Conservation (phyloP, 805 yeast genomes). For the Cyberlindnera mycetangii region DNA sequence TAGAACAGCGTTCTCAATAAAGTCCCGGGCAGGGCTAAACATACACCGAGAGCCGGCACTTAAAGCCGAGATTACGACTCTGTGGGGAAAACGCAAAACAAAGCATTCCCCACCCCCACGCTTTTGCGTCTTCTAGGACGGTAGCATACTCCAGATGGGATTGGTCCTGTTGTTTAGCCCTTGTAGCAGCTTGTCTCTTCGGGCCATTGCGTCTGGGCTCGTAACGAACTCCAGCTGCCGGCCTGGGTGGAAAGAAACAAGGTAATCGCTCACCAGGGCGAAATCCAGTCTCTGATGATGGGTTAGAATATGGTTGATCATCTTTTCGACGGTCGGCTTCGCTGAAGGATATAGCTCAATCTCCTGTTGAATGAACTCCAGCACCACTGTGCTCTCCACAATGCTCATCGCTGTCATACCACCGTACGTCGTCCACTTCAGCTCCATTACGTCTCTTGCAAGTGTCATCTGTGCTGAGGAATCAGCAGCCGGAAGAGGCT, state of each 20-base stretch:
- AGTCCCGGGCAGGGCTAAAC: too few relatives aligned
- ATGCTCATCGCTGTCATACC: not conserved
- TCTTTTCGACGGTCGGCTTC: not conserved
- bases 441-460: slow-evolving; percentile 5
- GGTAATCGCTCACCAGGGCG: not conserved
- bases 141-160: not conserved
- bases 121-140: not conserved
- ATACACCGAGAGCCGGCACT: too few relatives aligned
- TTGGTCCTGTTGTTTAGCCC: not conserved
- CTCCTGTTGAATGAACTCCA: slow-evolving; percentile 4
- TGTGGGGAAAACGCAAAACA: too few relatives aligned
- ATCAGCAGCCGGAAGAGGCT: not conserved
- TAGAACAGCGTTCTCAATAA: too few relatives aligned
- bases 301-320: slow-evolving; percentile 5
- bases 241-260: not conserved
- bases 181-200: not conserved
- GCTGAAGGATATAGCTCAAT: not conserved
- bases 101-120: not conserved
- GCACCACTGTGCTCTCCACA: not conserved
- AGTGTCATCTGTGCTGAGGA: not conserved
- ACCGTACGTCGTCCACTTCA: slow-evolving; percentile 6
- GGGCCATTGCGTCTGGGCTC: not conserved
- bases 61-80: too few relatives aligned
- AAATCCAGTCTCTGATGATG: not conserved
- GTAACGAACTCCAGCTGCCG: not conserved